Conservation (phyloP, 2,329 filamentous ascomycete genomes). For the Mollisiaceae sp. region DNA sequence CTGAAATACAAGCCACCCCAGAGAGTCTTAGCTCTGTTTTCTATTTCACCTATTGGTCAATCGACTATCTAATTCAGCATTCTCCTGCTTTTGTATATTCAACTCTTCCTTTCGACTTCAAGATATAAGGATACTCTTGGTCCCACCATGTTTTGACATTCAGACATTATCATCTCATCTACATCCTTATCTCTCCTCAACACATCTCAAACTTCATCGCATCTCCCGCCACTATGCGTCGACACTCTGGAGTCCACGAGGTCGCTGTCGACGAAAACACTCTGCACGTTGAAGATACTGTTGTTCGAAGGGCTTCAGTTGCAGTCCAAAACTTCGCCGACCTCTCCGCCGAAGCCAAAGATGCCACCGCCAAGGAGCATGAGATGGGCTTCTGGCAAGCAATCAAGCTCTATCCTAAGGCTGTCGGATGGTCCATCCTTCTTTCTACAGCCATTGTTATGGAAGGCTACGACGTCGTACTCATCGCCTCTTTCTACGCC, state of each 20-base stretch:
- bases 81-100: slow-evolving; percentile 6
- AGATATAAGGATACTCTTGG: slow-evolving; percentile 16
- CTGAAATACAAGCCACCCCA: slow-evolving; percentile 6
- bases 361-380: slow-evolving; percentile 32
- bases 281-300: neutral
- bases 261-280: slow-evolving; percentile 7
- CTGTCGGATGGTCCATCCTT: slow-evolving; percentile 42
- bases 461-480: slow-evolving; percentile 48
- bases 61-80: neutral
- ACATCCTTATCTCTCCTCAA: neutral
- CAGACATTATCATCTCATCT: slow-evolving; percentile 9
- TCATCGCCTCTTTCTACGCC: slow-evolving; percentile 46
- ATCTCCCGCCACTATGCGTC: slow-evolving; percentile 13
- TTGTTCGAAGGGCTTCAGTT: slow-evolving; percentile 1
- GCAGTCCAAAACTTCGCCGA: slow-evolving; percentile 11
- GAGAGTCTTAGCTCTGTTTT: neutral
- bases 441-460: slow-evolving; percentile 47
- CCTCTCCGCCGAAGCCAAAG: slow-evolving; percentile 17
- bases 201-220: neutral
- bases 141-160: slow-evolving; percentile 8
- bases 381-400: slow-evolving; percentile 28
- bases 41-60: slow-evolving; percentile 17
- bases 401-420: slow-evolving; percentile 32
- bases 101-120: neutral
- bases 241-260: slow-evolving; percentile 8